Evolutionary conservation across 2,329 filamentous ascomycete genomes (phyloP).

Genomic region (Lizonia empirigonia): DNA sequence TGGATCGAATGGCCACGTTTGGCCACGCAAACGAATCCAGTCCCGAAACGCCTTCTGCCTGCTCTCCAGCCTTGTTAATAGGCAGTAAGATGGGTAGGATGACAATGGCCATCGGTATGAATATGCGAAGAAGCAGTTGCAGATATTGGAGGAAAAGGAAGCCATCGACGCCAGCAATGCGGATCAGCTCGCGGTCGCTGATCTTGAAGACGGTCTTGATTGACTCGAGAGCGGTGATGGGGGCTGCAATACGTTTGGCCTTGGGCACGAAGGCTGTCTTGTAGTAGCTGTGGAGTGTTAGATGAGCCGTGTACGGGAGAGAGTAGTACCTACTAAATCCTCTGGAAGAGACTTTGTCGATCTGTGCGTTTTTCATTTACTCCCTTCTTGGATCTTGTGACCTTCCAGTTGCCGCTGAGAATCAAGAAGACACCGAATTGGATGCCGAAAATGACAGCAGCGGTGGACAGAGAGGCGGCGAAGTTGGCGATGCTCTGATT

Average conservation of each 20-base stretch:
- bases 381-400: constrained; percentile 31
- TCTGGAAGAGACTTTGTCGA: constrained; percentile 45
- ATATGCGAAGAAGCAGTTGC: constrained; percentile 85
- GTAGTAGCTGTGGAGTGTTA: constrained; percentile 43
- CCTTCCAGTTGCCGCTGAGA: constrained; percentile 47
- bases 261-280: constrained; percentile 47
- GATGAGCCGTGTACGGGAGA: background rate
- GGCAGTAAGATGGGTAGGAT: constrained; percentile 86
- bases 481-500: constrained; percentile 48
- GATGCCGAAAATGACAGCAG: constrained; percentile 44
- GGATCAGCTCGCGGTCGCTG: constrained; percentile 83
- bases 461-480: constrained; percentile 44
- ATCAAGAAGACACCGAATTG: constrained; percentile 44
- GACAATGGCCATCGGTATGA: constrained; percentile 77
- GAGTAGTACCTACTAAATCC: constrained; percentile 42
- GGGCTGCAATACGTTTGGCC: constrained; percentile 43
- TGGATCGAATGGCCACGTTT: constrained; percentile 69
- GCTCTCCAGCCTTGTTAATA: constrained; percentile 75
- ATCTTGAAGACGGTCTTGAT: constrained; percentile 63
- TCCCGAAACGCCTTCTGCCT: constrained; percentile 54
- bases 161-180: constrained; percentile 93
- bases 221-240: constrained; percentile 44
- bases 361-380: constrained; percentile 26
- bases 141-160: constrained; percentile 97
- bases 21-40: constrained; percentile 86